These are phyloP conservation scores for Beverwykella pulmonaria DNA, from an alignment of 495 filamentous ascomycete species.

Conservation along the genomic window DNA sequence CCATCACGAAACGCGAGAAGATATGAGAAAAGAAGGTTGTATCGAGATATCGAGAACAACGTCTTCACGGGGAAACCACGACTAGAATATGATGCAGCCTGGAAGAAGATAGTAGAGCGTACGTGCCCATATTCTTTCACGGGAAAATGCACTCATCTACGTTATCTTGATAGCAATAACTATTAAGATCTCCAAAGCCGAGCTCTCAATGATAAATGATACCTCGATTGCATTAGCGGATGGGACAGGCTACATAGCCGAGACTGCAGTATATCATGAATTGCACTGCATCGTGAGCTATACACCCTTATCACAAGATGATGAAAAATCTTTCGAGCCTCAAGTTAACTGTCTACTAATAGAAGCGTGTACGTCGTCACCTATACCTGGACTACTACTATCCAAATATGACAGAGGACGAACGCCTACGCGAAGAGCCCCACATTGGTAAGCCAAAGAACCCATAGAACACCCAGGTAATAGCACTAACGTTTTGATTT, in stretches of 20 bases:
- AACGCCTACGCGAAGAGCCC: not conserved
- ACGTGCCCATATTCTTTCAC: too few species aligned
- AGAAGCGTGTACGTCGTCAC: constrained; percentile 16
- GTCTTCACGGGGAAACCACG: too few species aligned
- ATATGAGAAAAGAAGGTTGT: too few species aligned
- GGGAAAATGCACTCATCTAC: too few species aligned
- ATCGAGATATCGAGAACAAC: too few species aligned
- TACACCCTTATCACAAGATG: too few species aligned
- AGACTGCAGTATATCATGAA: constrained; percentile 26
- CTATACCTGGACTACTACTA: not conserved
- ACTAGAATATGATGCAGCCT: too few species aligned
- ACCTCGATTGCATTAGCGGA: constrained; percentile 20
- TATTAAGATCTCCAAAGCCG: constrained; percentile 7
- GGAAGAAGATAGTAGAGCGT: too few species aligned
- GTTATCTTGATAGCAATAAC: constrained; percentile 23
- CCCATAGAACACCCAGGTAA: too few species aligned
- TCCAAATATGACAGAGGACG: constrained; percentile 11
- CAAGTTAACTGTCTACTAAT: not conserved
- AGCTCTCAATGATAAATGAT: constrained; percentile 1
- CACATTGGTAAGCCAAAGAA: constrained; percentile 17
- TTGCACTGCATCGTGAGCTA: constrained; percentile 31
- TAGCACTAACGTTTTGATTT: too few species aligned
- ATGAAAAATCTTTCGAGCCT: not conserved
- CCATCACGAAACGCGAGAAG: too few species aligned
- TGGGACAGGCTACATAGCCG: constrained; percentile 26